A percentile compares a stretch with the other conserved stretches of the same genome.
These are phyloP conservation scores for Penicillium verhagenii DNA, from an alignment of 495 filamentous ascomycete genomes.

Conservation along the genomic window DNA sequence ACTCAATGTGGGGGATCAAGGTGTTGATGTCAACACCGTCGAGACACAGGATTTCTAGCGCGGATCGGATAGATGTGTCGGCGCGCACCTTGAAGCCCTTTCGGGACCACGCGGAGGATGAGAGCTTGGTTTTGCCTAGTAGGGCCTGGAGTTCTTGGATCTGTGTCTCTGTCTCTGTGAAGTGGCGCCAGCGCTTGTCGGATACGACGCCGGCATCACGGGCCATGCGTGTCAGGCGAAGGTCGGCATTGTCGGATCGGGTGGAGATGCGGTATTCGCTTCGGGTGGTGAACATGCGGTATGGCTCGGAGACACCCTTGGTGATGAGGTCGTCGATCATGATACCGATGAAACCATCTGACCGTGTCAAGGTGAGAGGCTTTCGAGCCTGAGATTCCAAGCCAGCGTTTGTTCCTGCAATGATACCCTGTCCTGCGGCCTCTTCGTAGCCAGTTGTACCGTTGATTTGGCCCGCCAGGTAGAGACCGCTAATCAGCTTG, in stretches of 20 bases:
- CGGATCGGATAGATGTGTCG: constrained; percentile 61
- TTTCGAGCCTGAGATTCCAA: constrained; percentile 64
- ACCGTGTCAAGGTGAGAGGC: constrained; percentile 68
- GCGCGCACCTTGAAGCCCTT: constrained; percentile 65
- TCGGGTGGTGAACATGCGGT: constrained; percentile 97
- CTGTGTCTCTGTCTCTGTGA: constrained; percentile 58
- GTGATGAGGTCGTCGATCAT: constrained; percentile 99
- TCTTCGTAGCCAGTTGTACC: constrained; percentile 98
- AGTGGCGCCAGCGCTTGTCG: constrained; percentile 73
- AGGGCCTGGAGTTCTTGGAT: constrained; percentile 62
- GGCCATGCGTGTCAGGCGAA: constrained; percentile 78
- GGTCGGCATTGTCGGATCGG: constrained; percentile 90
- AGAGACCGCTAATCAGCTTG: constrained; percentile 85
- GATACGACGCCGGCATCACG: constrained; percentile 73
- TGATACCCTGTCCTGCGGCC: constrained; percentile 87
- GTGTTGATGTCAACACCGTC: constrained; percentile 52
- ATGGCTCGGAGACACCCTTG: constrained; percentile 94
- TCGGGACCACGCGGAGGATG: constrained; percentile 61
- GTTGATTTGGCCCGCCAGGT: constrained; percentile 95
- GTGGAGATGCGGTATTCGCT: constrained; percentile 93
- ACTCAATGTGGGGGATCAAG: constrained; percentile 55
- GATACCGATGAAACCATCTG: constrained; percentile 94
- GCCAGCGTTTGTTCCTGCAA: constrained; percentile 93
- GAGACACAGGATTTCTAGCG: constrained; percentile 73
- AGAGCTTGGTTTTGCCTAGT: constrained; percentile 54